Base-by-base conservation (phyloP, 371 early-diverging fungal species). In the Mucor sp. region DNA sequence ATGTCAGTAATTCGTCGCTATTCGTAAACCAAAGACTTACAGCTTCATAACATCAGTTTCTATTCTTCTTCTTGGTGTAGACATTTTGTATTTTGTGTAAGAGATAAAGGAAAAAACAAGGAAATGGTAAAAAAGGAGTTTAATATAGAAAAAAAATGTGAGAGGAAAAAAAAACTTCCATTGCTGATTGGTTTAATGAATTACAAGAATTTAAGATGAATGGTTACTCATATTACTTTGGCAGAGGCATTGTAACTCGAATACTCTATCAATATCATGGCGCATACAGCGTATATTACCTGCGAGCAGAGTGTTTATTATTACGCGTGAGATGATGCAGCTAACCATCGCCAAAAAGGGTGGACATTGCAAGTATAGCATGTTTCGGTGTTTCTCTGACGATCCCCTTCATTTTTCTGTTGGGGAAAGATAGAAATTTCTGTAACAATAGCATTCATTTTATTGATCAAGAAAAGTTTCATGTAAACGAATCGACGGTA, bases 11-110 rank as follows among this genome's bases (percentile, higher is more conserved):
- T 41, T 60, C 8, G 14, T 35, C 48, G 17, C n/a, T 11, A 27
- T 63, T 33, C 15, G 56, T 55, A 58, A 14, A 15, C 58, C 61
- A 21, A 15, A 30, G 6, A 21, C 91, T 81, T 89, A 96, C 95
- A 97, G 87, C 72, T 97, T 97, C 97, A 97, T 97, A 65, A 97
- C 96, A 85, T 97, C 97, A n/a, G 97, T 96, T 83, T 97, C 96
- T 65, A 97, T 95, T 81, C 97, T 87, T 83, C 95, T 87, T 76
- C 95, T 86, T 53, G 95, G 95, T 37, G 94, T 93, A 39, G 93
- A 91, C 95, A 95, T 96, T 50, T 43, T 30, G 61, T 61, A 12
- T 48, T 33, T 61, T 44, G 17, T 27, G 28, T 28, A 11, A 30
- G 37, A 28, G 44, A 44, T 23, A 33, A 62, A 48, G 44, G 50